Evolutionary conservation across 31 red algal species (phyloP), one percentile per base, ranked within the genome.

Genomic region (Porphyra umbilicalis): DNA sequence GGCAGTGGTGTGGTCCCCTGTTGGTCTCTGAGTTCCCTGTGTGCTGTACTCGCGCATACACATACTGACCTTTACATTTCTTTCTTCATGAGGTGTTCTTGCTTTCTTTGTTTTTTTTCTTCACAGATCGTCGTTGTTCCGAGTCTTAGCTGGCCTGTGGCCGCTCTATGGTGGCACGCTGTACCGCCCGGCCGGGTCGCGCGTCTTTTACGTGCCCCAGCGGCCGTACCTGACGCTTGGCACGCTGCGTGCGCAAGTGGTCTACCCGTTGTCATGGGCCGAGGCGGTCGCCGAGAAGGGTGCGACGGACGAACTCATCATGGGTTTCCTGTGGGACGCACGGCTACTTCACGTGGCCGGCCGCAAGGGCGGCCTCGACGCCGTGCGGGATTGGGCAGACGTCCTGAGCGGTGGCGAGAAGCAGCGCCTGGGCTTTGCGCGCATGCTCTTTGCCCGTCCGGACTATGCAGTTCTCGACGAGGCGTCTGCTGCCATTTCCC

Each of bases 391-490:
- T 81, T 99, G 97, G 97, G 86, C 93, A 1, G 97, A 96, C 42
- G 97, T 96, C 15, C 80, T 99, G 82, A 91, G 88, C 46, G 97
- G 97, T 20, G 97, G 97, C 16, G 91, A 99, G 88, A 96, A 99
- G 77, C 97, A 99, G 82, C 82, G 97, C n/a, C 79, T 99, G 10
- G 97, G 88, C 35, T 95, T 99, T 86, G 90, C 88, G 42, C 86
- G 97, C 10, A 78, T 99, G 38, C 87, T 99, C 36, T 96, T 95
- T 83, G 91, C 94, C 76, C 81, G 77, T 38, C 97, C 97, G 33
- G 85, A 92, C 33, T 99, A 96, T 84, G 97, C 97, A 6, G 93
- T 99, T 75, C 85, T 99, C 30, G 97, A 99, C 82, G 97, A 99
- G 83, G 92, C 91, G 11, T 94, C 97, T 4, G 92, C 91, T n/a